Percentiles rank a stretch among this genome's conserved stretches.
phyloP scores from a whole-genome alignment of 768 basidiomycete genomes.

The Cyathus striatus region DNA sequence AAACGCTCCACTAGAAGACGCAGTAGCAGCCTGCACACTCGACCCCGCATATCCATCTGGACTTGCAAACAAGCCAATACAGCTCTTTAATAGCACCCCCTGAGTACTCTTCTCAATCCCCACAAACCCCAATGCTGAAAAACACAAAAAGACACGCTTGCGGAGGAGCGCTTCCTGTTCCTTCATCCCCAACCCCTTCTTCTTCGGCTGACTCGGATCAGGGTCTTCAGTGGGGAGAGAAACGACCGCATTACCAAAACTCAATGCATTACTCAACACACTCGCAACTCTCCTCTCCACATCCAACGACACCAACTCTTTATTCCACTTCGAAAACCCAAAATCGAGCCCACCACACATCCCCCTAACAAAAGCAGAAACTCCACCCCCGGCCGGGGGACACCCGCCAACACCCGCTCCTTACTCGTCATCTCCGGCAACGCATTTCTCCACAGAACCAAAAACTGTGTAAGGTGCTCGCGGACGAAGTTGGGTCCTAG shows the following conservation, averaged over 20 bases:
- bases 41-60: slow-evolving; percentile 81
- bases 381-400: slow-evolving; percentile 75
- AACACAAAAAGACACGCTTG: slow-evolving; percentile 85
- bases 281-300: slow-evolving; percentile 86
- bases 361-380: slow-evolving; percentile 91
- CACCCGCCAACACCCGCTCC: slow-evolving; percentile 64
- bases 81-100: slow-evolving; percentile 72
- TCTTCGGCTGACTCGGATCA: too few species aligned
- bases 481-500: slow-evolving; percentile 93
- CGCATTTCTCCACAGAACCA: slow-evolving; percentile 96
- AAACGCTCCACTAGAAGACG: slow-evolving; percentile 79
- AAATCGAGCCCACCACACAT: slow-evolving; percentile 84
- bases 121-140: slow-evolving; percentile 72
- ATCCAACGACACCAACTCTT: slow-evolving; percentile 82
- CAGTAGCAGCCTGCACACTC: slow-evolving; percentile 87
- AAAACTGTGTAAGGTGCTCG: slow-evolving; percentile 86
- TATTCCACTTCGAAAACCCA: slow-evolving; percentile 85
- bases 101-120: slow-evolving; percentile 84
- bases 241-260: slow-evolving; percentile 82
- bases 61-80: slow-evolving; percentile 78
- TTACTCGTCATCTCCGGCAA: slow-evolving; percentile 92
- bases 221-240: slow-evolving; percentile 66
- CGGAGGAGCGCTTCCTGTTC: slow-evolving; percentile 82
- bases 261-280: slow-evolving; percentile 83
- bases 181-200: slow-evolving; percentile 53